Evolutionary conservation across 495 filamentous ascomycete genomes (phyloP), one percentile per base, ranked within the genome.

Genomic region (Penicillium flavigenum): DNA sequence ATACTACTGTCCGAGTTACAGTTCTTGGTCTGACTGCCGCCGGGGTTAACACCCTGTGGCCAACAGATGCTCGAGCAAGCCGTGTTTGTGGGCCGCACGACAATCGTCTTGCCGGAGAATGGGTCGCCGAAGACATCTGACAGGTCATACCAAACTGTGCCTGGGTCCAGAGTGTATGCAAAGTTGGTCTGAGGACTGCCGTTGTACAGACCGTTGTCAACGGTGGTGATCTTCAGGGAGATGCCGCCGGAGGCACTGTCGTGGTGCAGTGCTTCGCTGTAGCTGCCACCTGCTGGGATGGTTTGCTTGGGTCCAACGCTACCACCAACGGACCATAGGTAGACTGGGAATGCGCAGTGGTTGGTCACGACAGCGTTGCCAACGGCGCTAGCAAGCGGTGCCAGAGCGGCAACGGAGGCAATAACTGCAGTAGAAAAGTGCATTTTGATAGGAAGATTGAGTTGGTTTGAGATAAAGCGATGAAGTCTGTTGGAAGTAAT

Each of bases 271-370:
- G 46, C 27, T 64, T 83, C 78, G 44, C 29, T 62, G 71, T 78
- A 81, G 42, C 32, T 55, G 11, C 54, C 62, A 39, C 73, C 75
- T 8, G 73, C 57, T 6, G 62, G 29, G 43, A 86, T 60, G 27
- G 72, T 76, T 51, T 73, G 68, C 51, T 69, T 65, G 0, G 69
- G 65, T 24, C 72, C 67, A 54, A 84, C 65, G n/a, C 69, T 52
- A 52, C 63, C 56, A 49, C 79, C 82, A 43, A 86, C 83, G 12
- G 81, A 81, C 82, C 82, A 84, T 54, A 83, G 63, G 59, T 83
- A 81, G 43, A 84, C 73, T 26, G 73, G 58, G 51, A 46, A 32
- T 54, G 52, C 14, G 72, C 80, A 84, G 49, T 76, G 75, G 71
- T 86, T 86, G 54, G 70, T 55, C 10, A 86, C 79, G 48, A 73